These are phyloP conservation scores for Casuarina cunninghamiana DNA, from an alignment of 306 rosid species.

Conservation along the genomic window DNA sequence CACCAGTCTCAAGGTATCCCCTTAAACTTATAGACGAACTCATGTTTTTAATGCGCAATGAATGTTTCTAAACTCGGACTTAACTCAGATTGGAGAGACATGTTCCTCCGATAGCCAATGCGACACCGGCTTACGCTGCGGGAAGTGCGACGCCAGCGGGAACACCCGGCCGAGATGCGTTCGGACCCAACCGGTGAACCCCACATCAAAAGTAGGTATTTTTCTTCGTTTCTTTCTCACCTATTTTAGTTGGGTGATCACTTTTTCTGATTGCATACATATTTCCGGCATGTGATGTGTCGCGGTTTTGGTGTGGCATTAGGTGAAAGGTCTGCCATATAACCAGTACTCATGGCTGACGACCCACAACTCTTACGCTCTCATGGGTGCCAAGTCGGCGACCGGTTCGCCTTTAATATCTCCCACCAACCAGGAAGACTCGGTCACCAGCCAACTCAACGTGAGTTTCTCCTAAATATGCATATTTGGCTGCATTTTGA, in stretches of 20 bases:
- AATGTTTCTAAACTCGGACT: background rate
- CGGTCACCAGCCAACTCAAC: conserved; percentile 65
- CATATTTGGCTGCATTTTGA: no score
- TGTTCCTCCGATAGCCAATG: conserved; percentile 62
- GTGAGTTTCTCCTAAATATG: conserved; percentile 37
- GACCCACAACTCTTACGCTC: conserved; percentile 82
- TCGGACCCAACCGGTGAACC: conserved; percentile 60
- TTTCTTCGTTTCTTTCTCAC: background rate
- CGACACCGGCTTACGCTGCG: conserved; percentile 69
- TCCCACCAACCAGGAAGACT: conserved; percentile 83
- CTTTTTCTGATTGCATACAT: background rate
- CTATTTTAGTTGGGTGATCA: background rate
- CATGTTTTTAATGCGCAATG: background rate
- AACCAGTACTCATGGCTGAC: conserved; percentile 93
- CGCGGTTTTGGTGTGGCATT: background rate
- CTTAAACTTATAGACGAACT: background rate
- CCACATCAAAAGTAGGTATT: conserved; percentile 53
- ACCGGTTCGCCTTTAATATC: conserved; percentile 56
- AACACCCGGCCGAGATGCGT: conserved; percentile 88
- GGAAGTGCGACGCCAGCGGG: conserved; percentile 74
- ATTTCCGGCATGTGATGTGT: background rate
- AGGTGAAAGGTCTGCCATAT: conserved; percentile 81
- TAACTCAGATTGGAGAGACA: conserved; percentile 85
- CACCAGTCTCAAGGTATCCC: conserved; percentile 55
- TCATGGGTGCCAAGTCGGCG: conserved; percentile 58